A percentile compares a stretch with the other conserved stretches of the same genome.
phyloP scores from a whole-genome alignment of 345 rosid genomes.

The Gossypium thurberi region DNA sequence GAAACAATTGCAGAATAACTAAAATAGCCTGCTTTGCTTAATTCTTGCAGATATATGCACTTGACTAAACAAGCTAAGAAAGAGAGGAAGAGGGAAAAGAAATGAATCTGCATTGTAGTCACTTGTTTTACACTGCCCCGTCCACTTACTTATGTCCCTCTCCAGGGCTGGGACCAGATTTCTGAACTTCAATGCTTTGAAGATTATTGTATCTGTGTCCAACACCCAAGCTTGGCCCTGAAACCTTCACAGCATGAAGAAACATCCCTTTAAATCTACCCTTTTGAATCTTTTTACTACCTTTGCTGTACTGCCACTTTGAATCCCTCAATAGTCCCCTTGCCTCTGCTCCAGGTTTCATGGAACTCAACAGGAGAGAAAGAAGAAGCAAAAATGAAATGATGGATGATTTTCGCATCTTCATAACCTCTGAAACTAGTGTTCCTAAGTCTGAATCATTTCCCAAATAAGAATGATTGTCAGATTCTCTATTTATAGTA shows the following conservation, averaged over 20 bases:
- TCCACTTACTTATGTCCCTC: constrained; percentile 25
- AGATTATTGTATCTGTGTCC: constrained; percentile 19
- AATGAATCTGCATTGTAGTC: neutral
- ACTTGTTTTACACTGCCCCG: constrained; percentile 13
- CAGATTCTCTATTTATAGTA: constrained; percentile 6
- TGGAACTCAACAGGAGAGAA: constrained; percentile 7
- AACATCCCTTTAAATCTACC: neutral
- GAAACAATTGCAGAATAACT: neutral
- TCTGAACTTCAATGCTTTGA: neutral
- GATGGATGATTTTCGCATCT: constrained; percentile 14
- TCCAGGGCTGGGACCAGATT: constrained; percentile 48
- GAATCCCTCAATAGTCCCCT: constrained; percentile 12
- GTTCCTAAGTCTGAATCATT: neutral
- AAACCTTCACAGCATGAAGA: constrained; percentile 13
- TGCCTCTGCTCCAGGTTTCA: constrained; percentile 17
- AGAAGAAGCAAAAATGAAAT: constrained; percentile 14
- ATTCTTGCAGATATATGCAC: neutral
- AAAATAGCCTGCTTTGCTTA: neutral
- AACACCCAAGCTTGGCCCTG: constrained; percentile 37
- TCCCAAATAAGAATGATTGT: neutral
- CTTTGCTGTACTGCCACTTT: neutral
- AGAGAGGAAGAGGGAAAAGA: neutral
- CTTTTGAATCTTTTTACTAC: neutral
- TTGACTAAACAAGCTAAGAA: neutral
- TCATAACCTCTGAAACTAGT: neutral